A percentile compares a stretch with the other conserved stretches of the same genome.
Evolutionary conservation across 1,284 basidiomycete species (phyloP).

Genomic region (Mycena citricolor): DNA sequence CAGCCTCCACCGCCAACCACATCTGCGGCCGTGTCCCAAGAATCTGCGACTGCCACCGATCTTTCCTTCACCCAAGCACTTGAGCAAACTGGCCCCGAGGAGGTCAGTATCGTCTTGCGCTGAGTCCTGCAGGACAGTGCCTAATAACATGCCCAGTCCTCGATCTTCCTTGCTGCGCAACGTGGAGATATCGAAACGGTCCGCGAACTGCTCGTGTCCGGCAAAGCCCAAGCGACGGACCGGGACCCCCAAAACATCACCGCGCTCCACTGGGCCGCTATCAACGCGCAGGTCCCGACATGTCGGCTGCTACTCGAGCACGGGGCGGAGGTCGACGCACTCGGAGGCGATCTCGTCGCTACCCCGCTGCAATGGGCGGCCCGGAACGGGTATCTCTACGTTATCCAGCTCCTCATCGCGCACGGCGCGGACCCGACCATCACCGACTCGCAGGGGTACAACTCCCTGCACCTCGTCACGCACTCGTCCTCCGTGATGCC

Average conservation of each 20-base stretch:
- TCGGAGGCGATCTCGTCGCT: slow-evolving; percentile 93
- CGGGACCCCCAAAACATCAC: slow-evolving; percentile 91
- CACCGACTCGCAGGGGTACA: slow-evolving; percentile 93
- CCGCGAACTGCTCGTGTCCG: slow-evolving; percentile 70
- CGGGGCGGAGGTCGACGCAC: slow-evolving; percentile 93
- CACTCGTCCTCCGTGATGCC: slow-evolving; percentile 96
- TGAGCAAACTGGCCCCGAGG: slow-evolving; percentile 29
- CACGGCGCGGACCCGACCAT: slow-evolving; percentile 93
- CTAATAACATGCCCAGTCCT: slow-evolving; percentile 36
- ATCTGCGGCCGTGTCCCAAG: slow-evolving; percentile 14
- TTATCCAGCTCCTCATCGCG: slow-evolving; percentile 87
- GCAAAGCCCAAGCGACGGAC: slow-evolving; percentile 73
- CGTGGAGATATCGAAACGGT: slow-evolving; percentile 78
- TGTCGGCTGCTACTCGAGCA: slow-evolving; percentile 85
- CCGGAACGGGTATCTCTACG: slow-evolving; percentile 91
- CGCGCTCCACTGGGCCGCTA: slow-evolving; percentile 95
- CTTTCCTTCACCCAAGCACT: slow-evolving; percentile 39
- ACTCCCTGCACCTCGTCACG: slow-evolving; percentile 91
- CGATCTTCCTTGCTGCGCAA: slow-evolving; percentile 86
- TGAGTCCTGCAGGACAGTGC: not conserved
- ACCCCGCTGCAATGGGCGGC: slow-evolving; percentile 99
- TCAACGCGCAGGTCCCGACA: slow-evolving; percentile 83
- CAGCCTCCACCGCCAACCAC: slow-evolving; percentile 3
- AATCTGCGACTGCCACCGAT: slow-evolving; percentile 39
- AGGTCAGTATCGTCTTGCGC: slow-evolving; percentile 27